Evolutionary conservation across 768 basidiomycete species (phyloP).

Genomic region (Tephrocybe sp.): DNA sequence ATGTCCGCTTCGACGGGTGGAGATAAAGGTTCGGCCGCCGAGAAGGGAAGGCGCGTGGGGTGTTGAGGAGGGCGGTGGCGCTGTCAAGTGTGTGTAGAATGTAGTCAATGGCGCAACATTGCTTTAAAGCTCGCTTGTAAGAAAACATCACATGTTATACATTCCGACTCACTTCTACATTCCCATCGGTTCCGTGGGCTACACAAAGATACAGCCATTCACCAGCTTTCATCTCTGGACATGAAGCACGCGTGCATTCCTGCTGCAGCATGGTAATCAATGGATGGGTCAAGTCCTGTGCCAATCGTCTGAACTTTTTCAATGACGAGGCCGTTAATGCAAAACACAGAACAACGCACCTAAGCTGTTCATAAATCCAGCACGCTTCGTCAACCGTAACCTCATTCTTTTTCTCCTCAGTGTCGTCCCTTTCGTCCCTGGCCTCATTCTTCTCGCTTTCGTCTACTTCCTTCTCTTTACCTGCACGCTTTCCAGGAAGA

Average conservation of each 20-base stretch:
- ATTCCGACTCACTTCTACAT: constrained; percentile 67
- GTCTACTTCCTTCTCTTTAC: constrained; percentile 30
- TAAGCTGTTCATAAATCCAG: constrained; percentile 73
- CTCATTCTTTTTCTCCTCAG: constrained; percentile 42
- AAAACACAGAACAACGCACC: constrained; percentile 29
- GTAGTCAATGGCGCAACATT: constrained; percentile 98
- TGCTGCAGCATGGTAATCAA: constrained; percentile 83
- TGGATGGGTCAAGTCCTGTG: constrained; percentile 85
- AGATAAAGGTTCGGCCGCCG: constrained; percentile 44
- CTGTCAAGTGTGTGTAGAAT: constrained; percentile 92
- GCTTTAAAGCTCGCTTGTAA: constrained; percentile 38
- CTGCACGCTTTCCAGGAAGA: constrained; percentile 57
- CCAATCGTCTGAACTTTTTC: constrained; percentile 62
- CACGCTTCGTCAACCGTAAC: constrained; percentile 75
- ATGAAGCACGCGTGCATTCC: constrained; percentile 82
- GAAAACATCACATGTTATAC: not conserved
- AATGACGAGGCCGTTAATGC: not conserved
- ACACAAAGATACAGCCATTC: constrained; percentile 98
- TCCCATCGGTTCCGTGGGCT: constrained; percentile 86
- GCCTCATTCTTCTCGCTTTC: constrained; percentile 30
- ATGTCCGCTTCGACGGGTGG: constrained; percentile 3
- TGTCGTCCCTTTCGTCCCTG: constrained; percentile 22
- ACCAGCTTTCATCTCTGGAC: constrained; percentile 98
- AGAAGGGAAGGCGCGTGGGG: constrained; percentile 88
- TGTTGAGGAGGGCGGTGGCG: constrained; percentile 89